These are phyloP conservation scores for Candolleomyces efflorescens DNA, from an alignment of 768 basidiomycete genomes.

Conservation along the genomic window DNA sequence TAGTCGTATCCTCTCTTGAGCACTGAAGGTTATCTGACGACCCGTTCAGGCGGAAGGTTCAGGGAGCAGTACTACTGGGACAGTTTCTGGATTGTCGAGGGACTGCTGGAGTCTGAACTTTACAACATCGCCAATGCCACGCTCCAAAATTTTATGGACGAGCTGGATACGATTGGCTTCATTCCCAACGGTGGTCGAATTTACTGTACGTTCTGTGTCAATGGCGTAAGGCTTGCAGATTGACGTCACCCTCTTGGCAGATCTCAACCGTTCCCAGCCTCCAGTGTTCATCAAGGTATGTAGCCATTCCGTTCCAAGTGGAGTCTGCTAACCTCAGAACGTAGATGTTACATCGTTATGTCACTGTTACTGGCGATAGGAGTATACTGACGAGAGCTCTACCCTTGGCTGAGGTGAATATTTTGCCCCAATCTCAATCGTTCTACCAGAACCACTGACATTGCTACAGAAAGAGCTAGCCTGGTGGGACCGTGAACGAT, in stretches of 20 bases:
- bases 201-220: slow-evolving; percentile 54
- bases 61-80: slow-evolving; percentile 74
- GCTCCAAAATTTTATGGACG: slow-evolving; percentile 94
- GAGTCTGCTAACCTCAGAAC: not conserved
- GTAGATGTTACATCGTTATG: slow-evolving; percentile 89
- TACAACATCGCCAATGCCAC: slow-evolving; percentile 70
- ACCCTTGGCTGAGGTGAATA: slow-evolving; percentile 70
- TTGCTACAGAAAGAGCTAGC: slow-evolving; percentile 60
- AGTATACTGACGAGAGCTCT: slow-evolving; percentile 75
- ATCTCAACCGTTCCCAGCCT: slow-evolving; percentile 89
- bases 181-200: slow-evolving; percentile 93
- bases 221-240: not conserved
- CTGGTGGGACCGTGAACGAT: slow-evolving; percentile 82
- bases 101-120: slow-evolving; percentile 78
- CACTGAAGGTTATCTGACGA: not conserved
- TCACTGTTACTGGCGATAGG: slow-evolving; percentile 65
- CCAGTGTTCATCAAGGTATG: slow-evolving; percentile 80
- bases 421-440: slow-evolving; percentile 7
- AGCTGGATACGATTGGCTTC: slow-evolving; percentile 79
- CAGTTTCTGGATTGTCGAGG: slow-evolving; percentile 86
- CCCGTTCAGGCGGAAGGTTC: slow-evolving; percentile 57
- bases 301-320: not conserved
- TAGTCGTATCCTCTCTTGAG: slow-evolving; percentile 21
- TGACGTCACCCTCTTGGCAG: slow-evolving; percentile 27
- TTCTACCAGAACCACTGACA: not conserved